Evolutionary conservation across 2,329 filamentous ascomycete species (phyloP), one percentile per base, ranked within the genome.

Genomic region (Trichoderma sp.): DNA sequence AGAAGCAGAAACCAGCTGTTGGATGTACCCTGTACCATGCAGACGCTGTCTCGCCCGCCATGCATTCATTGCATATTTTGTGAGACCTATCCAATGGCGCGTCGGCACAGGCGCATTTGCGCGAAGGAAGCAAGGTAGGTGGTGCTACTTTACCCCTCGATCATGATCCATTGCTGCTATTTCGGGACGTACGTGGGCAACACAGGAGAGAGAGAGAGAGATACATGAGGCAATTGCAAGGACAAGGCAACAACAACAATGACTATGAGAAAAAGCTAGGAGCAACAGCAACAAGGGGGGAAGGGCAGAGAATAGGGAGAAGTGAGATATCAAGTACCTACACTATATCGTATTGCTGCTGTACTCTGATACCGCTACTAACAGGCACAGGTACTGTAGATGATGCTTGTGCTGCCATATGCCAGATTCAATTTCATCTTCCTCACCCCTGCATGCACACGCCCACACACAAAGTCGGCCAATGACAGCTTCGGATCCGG

Each of bases 151-250:
- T 40, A 40, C 24, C 56, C 24, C 56, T 60, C 57, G 37, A 31
- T 49, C 19, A 29, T 56, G 62, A 66, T 31, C 55, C 61, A 56
- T 27, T 66, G 52, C 62, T 66, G 57, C 62, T 66, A 66, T 66
- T 58, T 57, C 53, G 33, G 53, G 62, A 66, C 5, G 2, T 5
- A 56, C 3, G 3, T 5, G 27, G 40, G 33, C 16, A 10, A 33
- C 21, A 24, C 47, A 49, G 40, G 40, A 53, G 8, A 37, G 5
- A n/a, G 27, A 27, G 24, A 19, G 27, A 29, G 21, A 2, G 6
- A 19, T 33, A 64, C 40, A 64, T 49, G 49, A 55, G 49, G n/a
- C 33, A 64, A 24, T 43, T 19, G n/a, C 53, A 57, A 33, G 53
- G 27, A 65, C 62, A 65, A 65, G 62, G 52, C 62, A 33, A 11